A percentile compares a stretch with the other conserved stretches of the same genome.
Evolutionary conservation across 345 rosid species (phyloP).

Genomic region (Bruguiera gymnorhiza): DNA sequence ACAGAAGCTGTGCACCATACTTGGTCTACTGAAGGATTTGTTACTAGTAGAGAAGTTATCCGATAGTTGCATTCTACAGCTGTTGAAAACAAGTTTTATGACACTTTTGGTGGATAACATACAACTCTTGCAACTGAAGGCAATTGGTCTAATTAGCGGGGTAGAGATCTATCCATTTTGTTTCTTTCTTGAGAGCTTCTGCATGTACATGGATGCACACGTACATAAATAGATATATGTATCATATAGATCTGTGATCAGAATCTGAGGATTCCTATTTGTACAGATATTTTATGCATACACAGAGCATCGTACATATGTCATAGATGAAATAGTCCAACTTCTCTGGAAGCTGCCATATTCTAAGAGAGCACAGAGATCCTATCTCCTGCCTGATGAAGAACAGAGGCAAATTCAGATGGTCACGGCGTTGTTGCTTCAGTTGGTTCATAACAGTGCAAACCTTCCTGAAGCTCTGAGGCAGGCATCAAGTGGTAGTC

Average conservation of each 20-base stretch:
- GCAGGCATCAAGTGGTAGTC: conserved; percentile 53
- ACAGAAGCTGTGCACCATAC: conserved; percentile 92
- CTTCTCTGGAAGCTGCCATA: conserved; percentile 84
- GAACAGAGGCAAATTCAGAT: conserved; percentile 98
- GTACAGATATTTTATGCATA: conserved; percentile 87
- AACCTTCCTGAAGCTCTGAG: conserved; percentile 79
- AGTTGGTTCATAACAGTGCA: conserved; percentile 88
- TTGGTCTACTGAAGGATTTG: conserved; percentile 88
- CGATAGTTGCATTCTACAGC: conserved; percentile 94
- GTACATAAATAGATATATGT: background rate
- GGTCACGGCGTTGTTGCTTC: conserved; percentile 91
- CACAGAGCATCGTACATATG: conserved; percentile 74
- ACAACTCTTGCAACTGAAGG: conserved; percentile 94
- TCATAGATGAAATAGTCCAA: conserved; percentile 85
- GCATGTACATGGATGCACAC: conserved; percentile 2
- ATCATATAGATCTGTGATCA: background rate
- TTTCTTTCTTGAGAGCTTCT: conserved; percentile 1
- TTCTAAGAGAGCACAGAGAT: conserved; percentile 72
- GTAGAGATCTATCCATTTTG: conserved; percentile 41
- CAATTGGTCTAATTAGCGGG: conserved; percentile 78
- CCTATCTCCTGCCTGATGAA: conserved; percentile 95
- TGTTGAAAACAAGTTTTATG: conserved; percentile 78
- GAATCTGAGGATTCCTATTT: conserved; percentile 12
- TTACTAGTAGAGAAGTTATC: conserved; percentile 82
- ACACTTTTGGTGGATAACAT: conserved; percentile 94